phyloP scores from a whole-genome alignment of 768 basidiomycete genomes.

The Mycena latifolia region DNA sequence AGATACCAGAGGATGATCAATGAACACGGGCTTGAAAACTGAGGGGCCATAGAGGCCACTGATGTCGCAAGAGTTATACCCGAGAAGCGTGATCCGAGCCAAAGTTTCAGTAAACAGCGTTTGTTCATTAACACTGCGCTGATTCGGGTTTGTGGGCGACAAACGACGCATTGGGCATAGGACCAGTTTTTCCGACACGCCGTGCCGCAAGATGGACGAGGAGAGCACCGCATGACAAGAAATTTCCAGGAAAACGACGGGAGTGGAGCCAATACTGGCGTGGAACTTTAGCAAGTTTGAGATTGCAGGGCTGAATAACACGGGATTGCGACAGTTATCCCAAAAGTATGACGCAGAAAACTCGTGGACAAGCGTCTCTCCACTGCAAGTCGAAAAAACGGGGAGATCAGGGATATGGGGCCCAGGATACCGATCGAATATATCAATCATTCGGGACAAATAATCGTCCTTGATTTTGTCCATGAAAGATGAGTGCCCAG shows the following conservation, averaged over 20 bases:
- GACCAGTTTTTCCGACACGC: conserved; percentile 9
- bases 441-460: conserved; percentile 19
- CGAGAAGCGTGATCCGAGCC: conserved; percentile 27
- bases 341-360: conserved; percentile 23
- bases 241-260: conserved; percentile 18
- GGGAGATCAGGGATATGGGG: conserved; percentile 20
- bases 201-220: conserved; percentile 11
- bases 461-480: conserved; percentile 37
- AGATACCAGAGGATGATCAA: conserved; percentile 16
- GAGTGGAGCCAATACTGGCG: neutral
- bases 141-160: neutral
- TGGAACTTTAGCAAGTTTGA: conserved; percentile 1
- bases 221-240: conserved; percentile 24
- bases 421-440: conserved; percentile 27
- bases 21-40: conserved; percentile 11
- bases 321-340: conserved; percentile 26
- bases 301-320: conserved; percentile 23
- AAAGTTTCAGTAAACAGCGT: conserved; percentile 18
- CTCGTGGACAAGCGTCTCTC: conserved; percentile 4
- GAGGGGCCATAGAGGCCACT: conserved; percentile 28
- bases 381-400: conserved; percentile 23
- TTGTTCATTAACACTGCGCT: conserved; percentile 14
- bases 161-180: conserved; percentile 24
- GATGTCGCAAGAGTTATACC: conserved; percentile 23
- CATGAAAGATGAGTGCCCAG: conserved; percentile 49